A percentile compares a stretch with the other conserved stretches of the same genome.
phyloP scores from a whole-genome alignment of 1,139 yeast genomes.

The Hanseniaspora uvarum region DNA sequence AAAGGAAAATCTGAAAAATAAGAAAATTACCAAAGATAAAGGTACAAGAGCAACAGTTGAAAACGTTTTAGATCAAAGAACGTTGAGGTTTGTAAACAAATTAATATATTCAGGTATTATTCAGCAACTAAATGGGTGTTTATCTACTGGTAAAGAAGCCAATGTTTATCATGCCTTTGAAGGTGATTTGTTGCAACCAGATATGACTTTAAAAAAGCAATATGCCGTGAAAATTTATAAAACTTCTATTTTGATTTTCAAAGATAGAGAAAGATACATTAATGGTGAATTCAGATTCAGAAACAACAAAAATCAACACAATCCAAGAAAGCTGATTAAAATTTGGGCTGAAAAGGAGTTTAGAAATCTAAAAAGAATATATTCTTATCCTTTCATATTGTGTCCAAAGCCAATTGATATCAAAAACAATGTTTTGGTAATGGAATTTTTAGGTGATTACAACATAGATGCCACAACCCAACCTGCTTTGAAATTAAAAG shows the following conservation, averaged over 20 bases:
- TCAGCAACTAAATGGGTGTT: conserved; percentile 73
- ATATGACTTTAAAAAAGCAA: conserved; percentile 24
- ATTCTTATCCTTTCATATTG: conserved; percentile 63
- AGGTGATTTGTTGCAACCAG: conserved; percentile 37
- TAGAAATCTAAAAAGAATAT: conserved; percentile 74
- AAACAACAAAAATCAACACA: conserved; percentile 71
- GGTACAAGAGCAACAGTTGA: conserved; percentile 94
- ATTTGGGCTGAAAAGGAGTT: conserved; percentile 98
- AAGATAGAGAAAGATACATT: conserved; percentile 90
- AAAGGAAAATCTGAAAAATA: conserved; percentile 46
- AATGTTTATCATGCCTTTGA: conserved; percentile 90
- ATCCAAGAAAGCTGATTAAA: conserved; percentile 94
- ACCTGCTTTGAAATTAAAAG: conserved; percentile 81
- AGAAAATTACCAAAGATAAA: conserved; percentile 60
- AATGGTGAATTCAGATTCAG: conserved; percentile 93
- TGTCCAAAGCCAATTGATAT: conserved; percentile 87
- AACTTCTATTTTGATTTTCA: conserved; percentile 89
- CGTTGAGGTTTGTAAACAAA: conserved; percentile 70
- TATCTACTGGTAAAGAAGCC: conserved; percentile 96
- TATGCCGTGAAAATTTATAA: conserved; percentile 89
- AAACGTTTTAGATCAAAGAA: conserved; percentile 90
- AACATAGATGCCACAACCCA: conserved; percentile 38
- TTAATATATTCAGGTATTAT: conserved; percentile 74
- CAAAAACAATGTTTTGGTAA: conserved; percentile 80
- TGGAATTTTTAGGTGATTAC: conserved; percentile 68